These are phyloP conservation scores for Venturia effusa DNA, from an alignment of 2,329 filamentous ascomycete genomes.

Conservation along the genomic window DNA sequence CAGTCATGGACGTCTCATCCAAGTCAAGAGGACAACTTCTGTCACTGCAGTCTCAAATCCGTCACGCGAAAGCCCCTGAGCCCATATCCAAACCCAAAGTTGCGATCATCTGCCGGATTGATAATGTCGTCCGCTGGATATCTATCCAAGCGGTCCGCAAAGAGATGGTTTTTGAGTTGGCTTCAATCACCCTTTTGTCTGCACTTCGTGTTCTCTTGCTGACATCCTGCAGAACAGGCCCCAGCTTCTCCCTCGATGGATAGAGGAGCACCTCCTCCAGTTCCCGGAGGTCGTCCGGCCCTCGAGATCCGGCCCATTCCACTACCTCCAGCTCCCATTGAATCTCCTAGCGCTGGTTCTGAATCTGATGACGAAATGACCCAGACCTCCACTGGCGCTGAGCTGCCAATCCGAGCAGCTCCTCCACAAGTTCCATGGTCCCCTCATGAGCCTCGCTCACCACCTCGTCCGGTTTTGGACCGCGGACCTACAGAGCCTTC, in stretches of 20 bases:
- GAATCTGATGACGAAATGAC: constrained; percentile 78
- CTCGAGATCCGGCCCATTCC: constrained; percentile 27
- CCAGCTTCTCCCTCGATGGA: neutral
- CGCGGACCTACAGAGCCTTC: constrained; percentile 36
- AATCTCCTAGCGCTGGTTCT: constrained; percentile 65
- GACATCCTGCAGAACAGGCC: neutral
- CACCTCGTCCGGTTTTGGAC: constrained; percentile 14
- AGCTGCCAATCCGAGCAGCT: constrained; percentile 13
- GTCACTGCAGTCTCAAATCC: neutral
- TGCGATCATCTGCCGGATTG: neutral
- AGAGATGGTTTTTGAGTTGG: constrained; percentile 1
- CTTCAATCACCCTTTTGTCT: neutral
- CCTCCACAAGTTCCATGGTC: constrained; percentile 22
- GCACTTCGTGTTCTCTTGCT: neutral
- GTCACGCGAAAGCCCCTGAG: constrained; percentile 1
- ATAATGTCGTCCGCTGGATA: neutral
- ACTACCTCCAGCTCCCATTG: constrained; percentile 37
- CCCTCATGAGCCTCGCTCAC: constrained; percentile 15
- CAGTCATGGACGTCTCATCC: neutral
- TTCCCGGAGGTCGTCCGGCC: constrained; percentile 5
- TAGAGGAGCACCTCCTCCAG: constrained; percentile 7
- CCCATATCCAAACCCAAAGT: neutral
- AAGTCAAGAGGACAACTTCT: neutral
- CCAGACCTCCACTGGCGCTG: constrained; percentile 2
- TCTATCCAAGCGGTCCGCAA: neutral